phyloP scores from a whole-genome alignment of 371 early-diverging fungal genomes.

The Apophysomyces trapeziformis region DNA sequence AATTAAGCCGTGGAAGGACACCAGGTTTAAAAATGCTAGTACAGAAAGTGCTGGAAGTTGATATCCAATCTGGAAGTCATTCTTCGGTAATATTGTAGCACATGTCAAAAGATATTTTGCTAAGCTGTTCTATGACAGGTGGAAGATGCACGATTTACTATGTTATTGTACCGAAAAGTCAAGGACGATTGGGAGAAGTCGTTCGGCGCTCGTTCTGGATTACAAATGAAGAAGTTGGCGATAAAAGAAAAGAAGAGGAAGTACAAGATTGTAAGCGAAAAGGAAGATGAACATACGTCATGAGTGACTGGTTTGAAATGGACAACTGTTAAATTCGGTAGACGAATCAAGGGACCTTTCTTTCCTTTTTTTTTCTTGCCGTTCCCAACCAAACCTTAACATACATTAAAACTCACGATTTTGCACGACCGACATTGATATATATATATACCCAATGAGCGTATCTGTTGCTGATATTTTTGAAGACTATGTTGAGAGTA shows the following conservation, averaged over 20 bases:
- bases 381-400: background rate
- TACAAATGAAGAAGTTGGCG: constrained; percentile 24
- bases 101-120: background rate
- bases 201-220: constrained; percentile 34
- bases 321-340: no score
- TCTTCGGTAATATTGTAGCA: constrained; percentile 66
- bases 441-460: constrained; percentile 33
- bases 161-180: constrained; percentile 84
- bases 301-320: no score
- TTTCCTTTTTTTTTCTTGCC: constrained; percentile 2
- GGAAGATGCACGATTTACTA: constrained; percentile 90
- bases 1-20: constrained; percentile 64
- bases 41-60: constrained; percentile 69
- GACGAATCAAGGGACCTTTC: background rate
- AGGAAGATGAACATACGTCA: no score
- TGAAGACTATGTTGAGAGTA: constrained; percentile 61
- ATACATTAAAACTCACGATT: constrained; percentile 1
- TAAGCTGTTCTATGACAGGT: constrained; percentile 39
- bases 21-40: constrained; percentile 83
- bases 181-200: constrained; percentile 84
- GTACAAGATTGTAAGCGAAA: background rate
- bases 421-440: constrained; percentile 3
- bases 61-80: constrained; percentile 89
- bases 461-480: constrained; percentile 52
- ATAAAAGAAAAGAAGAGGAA: constrained; percentile 16